These are phyloP conservation scores for Desmodesmus armatus DNA, from an alignment of 139 green algal species.

Conservation along the genomic window DNA sequence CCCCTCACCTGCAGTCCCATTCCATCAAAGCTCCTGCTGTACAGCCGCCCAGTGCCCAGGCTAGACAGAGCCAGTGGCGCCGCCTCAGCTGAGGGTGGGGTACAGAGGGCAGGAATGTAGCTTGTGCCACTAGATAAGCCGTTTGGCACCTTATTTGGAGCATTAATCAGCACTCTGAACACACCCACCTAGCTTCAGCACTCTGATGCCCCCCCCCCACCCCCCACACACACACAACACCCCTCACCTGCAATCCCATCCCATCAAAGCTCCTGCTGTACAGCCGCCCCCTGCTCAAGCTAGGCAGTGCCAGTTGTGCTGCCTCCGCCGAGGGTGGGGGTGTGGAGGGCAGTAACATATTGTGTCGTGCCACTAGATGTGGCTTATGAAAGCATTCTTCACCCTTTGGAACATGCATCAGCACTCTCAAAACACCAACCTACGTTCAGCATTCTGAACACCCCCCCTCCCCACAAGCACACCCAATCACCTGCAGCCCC, in stretches of 20 bases:
- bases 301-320: constrained; percentile 6
- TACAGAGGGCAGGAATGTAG: constrained; percentile 40
- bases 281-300: background rate
- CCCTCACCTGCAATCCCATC: constrained; percentile 10
- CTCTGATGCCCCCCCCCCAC: no score
- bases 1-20: background rate
- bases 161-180: no score
- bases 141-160: no score
- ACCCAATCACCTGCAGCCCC: background rate
- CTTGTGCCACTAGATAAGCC: no score
- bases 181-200: no score
- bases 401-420: background rate
- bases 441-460: background rate
- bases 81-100: no score
- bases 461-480: background rate
- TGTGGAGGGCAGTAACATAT: background rate
- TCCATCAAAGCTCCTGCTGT: background rate
- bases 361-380: background rate
- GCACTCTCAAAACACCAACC: background rate
- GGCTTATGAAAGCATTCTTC: background rate
- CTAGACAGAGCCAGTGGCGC: no score
- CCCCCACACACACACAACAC: background rate
- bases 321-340: constrained; percentile 11
- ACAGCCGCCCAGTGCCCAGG: no score
- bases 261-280: constrained; percentile 45